Evolutionary conservation across 371 early-diverging fungal genomes (phyloP).

Genomic region (Mucor circinelloides): DNA sequence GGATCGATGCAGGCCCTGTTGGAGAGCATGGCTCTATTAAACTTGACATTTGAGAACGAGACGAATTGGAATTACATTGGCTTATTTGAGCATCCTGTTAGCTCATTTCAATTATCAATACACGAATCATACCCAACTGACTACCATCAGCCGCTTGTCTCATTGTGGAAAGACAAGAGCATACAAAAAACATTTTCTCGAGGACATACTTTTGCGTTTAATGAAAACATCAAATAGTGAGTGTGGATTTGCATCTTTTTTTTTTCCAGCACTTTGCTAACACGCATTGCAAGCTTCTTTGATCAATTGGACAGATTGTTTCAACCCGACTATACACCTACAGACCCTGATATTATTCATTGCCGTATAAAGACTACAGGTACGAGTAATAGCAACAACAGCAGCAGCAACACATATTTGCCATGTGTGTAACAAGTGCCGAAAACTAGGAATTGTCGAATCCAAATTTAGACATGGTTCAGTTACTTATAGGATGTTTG

Average conservation of each 20-base stretch:
- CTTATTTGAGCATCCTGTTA: conserved; percentile 19
- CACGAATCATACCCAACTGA: conserved; percentile 66
- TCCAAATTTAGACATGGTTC: conserved; percentile 82
- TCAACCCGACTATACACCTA: conserved; percentile 70
- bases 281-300: conserved; percentile 65
- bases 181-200: conserved; percentile 59
- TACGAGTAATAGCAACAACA: too few species aligned
- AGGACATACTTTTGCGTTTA: conserved; percentile 81
- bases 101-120: conserved; percentile 35
- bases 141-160: conserved; percentile 67
- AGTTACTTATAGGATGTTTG: conserved; percentile 85
- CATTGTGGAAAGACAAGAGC: conserved; percentile 75
- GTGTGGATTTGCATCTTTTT: conserved; percentile 15
- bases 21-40: conserved; percentile 81
- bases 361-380: conserved; percentile 61
- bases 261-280: background rate
- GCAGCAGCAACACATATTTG: background rate
- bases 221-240: conserved; percentile 80
- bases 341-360: conserved; percentile 83
- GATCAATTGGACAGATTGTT: conserved; percentile 82
- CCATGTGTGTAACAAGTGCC: conserved; percentile 3
- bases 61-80: conserved; percentile 48
- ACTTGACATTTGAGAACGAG: conserved; percentile 61
- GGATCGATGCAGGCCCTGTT: conserved; percentile 88
- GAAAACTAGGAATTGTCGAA: conserved; percentile 76